These are phyloP conservation scores for Xylariaceae sp. DNA, from an alignment of 2,329 filamentous ascomycete genomes.

Conservation along the genomic window DNA sequence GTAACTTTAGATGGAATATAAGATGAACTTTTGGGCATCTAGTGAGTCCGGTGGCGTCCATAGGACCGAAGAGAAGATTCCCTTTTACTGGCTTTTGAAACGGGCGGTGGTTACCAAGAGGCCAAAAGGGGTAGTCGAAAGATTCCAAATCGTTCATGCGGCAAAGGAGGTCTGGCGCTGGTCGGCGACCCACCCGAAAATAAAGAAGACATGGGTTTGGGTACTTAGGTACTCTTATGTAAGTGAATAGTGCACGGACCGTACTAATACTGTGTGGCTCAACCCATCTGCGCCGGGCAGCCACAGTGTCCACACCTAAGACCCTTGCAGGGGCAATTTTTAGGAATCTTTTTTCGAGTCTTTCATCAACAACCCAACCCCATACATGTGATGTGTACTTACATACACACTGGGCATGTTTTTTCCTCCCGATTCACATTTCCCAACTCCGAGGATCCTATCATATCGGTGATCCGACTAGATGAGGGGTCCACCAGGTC, in stretches of 20 bases:
- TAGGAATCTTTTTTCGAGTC: no score
- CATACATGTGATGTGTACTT: no score
- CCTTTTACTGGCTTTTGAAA: background rate
- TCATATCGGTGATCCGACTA: background rate
- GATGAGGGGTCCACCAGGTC: conserved; percentile 21
- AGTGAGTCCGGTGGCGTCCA: background rate
- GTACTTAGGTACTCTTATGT: no score
- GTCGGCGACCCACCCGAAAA: no score
- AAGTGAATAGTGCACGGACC: no score
- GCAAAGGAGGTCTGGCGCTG: background rate
- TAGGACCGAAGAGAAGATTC: background rate
- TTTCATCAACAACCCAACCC: no score
- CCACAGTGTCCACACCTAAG: no score
- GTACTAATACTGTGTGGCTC: no score
- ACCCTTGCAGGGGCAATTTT: no score
- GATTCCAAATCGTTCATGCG: background rate
- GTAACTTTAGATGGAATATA: background rate
- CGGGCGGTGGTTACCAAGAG: background rate
- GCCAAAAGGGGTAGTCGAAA: background rate
- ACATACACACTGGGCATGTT: no score
- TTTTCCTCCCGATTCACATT: background rate
- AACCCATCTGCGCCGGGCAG: no score
- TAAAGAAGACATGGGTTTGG: no score
- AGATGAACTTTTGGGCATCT: background rate
- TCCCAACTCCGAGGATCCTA: background rate